Evolutionary conservation across 2,329 filamentous ascomycete species (phyloP).

Genomic region (Botryotinia narcissicola): DNA sequence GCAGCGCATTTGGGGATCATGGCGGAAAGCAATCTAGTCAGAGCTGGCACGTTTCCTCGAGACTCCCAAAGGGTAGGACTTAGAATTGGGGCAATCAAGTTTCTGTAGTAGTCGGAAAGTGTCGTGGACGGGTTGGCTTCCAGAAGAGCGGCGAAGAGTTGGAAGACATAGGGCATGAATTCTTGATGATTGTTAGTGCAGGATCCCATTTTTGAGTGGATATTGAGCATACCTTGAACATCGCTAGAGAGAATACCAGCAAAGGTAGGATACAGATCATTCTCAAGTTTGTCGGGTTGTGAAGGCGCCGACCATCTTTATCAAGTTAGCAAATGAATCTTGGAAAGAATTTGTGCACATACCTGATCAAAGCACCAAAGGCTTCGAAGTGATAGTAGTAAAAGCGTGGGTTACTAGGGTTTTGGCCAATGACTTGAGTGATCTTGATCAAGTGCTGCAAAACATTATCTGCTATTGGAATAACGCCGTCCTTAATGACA

Average conservation of each 20-base stretch:
- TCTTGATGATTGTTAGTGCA: constrained; percentile 53
- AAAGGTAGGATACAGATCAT: constrained; percentile 79
- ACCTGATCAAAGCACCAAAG: constrained; percentile 76
- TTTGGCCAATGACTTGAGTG: constrained; percentile 86
- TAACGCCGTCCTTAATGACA: constrained; percentile 80
- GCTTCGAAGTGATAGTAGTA: constrained; percentile 99
- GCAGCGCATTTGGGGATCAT: constrained; percentile 76
- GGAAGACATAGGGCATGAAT: constrained; percentile 95
- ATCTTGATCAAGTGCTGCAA: constrained; percentile 83
- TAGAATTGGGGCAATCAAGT: constrained; percentile 74
- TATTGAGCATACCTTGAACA: constrained; percentile 61
- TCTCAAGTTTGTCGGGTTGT: constrained; percentile 72
- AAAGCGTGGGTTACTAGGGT: constrained; percentile 95
- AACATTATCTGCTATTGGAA: constrained; percentile 72
- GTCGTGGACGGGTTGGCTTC: constrained; percentile 79
- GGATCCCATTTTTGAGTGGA: not conserved
- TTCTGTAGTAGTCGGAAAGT: constrained; percentile 77
- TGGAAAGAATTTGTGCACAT: not conserved
- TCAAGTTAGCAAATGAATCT: not conserved
- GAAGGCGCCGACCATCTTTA: constrained; percentile 61
- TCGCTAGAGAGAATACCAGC: constrained; percentile 76
- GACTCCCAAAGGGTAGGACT: constrained; percentile 85
- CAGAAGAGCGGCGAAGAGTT: constrained; percentile 86
- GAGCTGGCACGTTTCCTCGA: constrained; percentile 87
- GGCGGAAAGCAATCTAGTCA: constrained; percentile 78